Percentiles rank a stretch among this genome's conserved stretches.
phyloP scores from a whole-genome alignment of 2,329 filamentous ascomycete species.

The Microcyclospora tardicrescens region DNA sequence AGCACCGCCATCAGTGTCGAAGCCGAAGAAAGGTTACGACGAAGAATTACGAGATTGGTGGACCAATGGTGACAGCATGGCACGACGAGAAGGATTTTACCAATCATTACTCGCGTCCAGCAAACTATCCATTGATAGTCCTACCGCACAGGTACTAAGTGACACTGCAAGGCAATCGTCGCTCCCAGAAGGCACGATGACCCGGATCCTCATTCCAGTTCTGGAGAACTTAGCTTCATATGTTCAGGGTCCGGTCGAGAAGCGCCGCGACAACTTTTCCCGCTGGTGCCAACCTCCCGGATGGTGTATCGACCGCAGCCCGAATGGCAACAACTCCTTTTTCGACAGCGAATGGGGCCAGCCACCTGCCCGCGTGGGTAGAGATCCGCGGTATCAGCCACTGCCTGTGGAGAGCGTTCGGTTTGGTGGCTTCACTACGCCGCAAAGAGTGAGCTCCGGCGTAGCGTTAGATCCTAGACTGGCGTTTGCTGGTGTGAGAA shows the following conservation, averaged over 20 bases:
- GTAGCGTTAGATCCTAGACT: no score
- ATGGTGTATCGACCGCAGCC: slow-evolving; percentile 27
- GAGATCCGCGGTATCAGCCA: slow-evolving; percentile 23
- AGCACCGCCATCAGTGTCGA: slow-evolving; percentile 9
- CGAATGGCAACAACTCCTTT: slow-evolving; percentile 28
- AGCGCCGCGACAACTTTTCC: slow-evolving; percentile 27
- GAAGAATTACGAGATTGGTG: slow-evolving; percentile 32
- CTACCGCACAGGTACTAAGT: no score
- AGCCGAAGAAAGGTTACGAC: slow-evolving; percentile 17
- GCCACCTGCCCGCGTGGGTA: slow-evolving; percentile 24
- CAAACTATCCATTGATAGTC: no score
- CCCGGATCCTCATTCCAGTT: slow-evolving; percentile 27
- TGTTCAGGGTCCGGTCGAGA: slow-evolving; percentile 21
- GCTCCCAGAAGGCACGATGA: slow-evolving; percentile 13
- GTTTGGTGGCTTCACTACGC: slow-evolving; percentile 6
- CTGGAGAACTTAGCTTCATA: slow-evolving; percentile 32
- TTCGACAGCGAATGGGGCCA: slow-evolving; percentile 26
- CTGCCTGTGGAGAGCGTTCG: slow-evolving; percentile 4
- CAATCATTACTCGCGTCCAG: slow-evolving; percentile 1
- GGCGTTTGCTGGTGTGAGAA: no score
- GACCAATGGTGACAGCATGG: slow-evolving; percentile 17
- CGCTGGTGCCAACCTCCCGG: slow-evolving; percentile 26
- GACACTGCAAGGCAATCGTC: no score
- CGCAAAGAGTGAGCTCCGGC: not conserved
- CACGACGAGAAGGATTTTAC: slow-evolving; percentile 21